Evolutionary conservation across 108 stramenopile species (phyloP).

Genomic region (Asterionellopsis glacialis): DNA sequence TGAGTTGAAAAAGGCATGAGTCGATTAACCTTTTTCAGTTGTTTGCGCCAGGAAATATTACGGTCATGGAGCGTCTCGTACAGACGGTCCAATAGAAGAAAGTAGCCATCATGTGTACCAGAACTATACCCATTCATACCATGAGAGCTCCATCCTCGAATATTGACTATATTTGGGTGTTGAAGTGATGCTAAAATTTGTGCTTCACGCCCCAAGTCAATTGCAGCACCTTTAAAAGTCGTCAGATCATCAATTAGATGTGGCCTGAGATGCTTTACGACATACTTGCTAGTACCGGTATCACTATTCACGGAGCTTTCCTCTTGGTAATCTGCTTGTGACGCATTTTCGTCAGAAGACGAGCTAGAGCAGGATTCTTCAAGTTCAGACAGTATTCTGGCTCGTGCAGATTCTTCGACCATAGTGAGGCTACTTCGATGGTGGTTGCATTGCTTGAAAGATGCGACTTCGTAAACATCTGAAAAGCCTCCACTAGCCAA

Average conservation of each 20-base stretch:
- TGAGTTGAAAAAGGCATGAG: background rate
- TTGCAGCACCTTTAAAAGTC: background rate
- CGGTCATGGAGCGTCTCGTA: background rate
- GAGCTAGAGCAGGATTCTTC: too few species aligned
- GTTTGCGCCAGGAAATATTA: background rate
- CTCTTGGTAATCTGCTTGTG: too few species aligned
- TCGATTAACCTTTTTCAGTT: background rate
- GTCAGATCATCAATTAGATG: background rate
- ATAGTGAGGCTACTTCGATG: too few species aligned
- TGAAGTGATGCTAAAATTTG: slow-evolving; percentile 47
- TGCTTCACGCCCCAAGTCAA: slow-evolving; percentile 26
- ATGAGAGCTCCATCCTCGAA: background rate
- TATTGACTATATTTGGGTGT: slow-evolving; percentile 56
- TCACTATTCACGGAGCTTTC: too few species aligned
- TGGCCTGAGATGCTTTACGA: background rate
- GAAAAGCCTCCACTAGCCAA: too few species aligned
- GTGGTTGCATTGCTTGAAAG: too few species aligned
- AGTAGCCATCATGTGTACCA: background rate
- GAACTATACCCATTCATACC: background rate
- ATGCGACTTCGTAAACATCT: too few species aligned
- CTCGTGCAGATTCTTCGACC: too few species aligned
- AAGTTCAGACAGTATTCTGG: too few species aligned
- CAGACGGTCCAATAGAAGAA: background rate
- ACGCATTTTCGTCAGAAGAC: too few species aligned
- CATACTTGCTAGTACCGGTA: background rate